Conservation (phyloP, 78 protist genomes). For the Creolimax fragrantissima region DNA sequence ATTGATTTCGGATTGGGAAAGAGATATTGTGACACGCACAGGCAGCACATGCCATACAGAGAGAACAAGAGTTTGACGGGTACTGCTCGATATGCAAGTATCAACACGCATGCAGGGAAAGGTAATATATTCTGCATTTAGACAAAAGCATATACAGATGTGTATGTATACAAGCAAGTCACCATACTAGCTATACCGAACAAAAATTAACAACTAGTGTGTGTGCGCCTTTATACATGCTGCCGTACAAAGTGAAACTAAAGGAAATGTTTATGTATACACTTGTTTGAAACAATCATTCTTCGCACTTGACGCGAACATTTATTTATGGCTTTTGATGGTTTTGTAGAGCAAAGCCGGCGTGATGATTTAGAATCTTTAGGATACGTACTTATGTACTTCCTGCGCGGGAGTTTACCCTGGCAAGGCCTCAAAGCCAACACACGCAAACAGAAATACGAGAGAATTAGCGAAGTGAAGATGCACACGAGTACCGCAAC, state of each 20-base stretch:
- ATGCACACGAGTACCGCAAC: conserved; percentile 7
- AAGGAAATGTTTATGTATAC: too few relatives aligned
- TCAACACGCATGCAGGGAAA: conserved; percentile 86
- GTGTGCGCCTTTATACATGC: too few relatives aligned
- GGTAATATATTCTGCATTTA: neutral
- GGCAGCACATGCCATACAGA: conserved; percentile 86
- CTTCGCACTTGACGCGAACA: too few relatives aligned
- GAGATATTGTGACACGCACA: conserved; percentile 80
- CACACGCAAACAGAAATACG: conserved; percentile 89
- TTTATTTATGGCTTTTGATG: too few relatives aligned
- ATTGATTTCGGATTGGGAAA: conserved; percentile 96
- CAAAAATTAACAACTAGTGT: neutral
- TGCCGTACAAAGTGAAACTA: too few relatives aligned
- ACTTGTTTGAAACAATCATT: too few relatives aligned
- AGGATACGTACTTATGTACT: conserved; percentile 67
- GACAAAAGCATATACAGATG: too few relatives aligned
- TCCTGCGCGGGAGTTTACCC: conserved; percentile 77
- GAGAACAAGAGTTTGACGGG: conserved; percentile 92
- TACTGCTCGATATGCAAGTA: conserved; percentile 84
- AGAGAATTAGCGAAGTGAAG: conserved; percentile 82
- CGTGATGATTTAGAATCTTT: conserved; percentile 79
- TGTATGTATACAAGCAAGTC: neutral
- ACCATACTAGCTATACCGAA: neutral
- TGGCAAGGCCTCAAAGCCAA: conserved; percentile 95
- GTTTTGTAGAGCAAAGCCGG: conserved; percentile 54